Conservation (phyloP, 371 early-diverging fungal genomes). For the Apophysomyces trapeziformis region DNA sequence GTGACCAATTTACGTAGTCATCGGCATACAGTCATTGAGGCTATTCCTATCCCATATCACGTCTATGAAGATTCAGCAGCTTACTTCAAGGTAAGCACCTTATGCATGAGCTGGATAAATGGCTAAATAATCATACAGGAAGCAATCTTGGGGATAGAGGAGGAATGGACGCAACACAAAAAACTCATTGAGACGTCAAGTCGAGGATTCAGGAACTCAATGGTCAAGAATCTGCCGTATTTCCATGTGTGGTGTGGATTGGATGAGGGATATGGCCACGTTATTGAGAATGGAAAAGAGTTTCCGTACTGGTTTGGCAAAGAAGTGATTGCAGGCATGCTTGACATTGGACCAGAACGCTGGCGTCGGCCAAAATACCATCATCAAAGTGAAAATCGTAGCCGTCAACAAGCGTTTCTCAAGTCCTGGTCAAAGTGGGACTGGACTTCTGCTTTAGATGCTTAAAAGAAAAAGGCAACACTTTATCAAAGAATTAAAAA, state of each 20-base stretch:
- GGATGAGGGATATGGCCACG: slow-evolving; percentile 90
- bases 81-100: slow-evolving; percentile 71
- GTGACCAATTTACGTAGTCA: slow-evolving; percentile 74
- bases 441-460: slow-evolving; percentile 73
- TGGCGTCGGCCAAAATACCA: slow-evolving; percentile 75
- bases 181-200: slow-evolving; percentile 84
- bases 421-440: slow-evolving; percentile 79
- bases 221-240: slow-evolving; percentile 84
- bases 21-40: slow-evolving; percentile 89
- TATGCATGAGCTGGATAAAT: background rate
- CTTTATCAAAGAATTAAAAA: slow-evolving; percentile 9
- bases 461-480: background rate
- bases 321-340: slow-evolving; percentile 79
- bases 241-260: slow-evolving; percentile 96
- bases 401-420: slow-evolving; percentile 68
- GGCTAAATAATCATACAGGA: slow-evolving; percentile 52
- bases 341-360: slow-evolving; percentile 77
- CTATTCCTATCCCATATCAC: slow-evolving; percentile 87
- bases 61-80: slow-evolving; percentile 80
- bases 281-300: slow-evolving; percentile 84
- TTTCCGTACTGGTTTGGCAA: slow-evolving; percentile 88
- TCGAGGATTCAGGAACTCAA: slow-evolving; percentile 72
- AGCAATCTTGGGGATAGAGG: slow-evolving; percentile 72
- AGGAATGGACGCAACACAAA: slow-evolving; percentile 94
- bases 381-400: slow-evolving; percentile 57